Conservation (phyloP, 441 rosid genomes). For the Eugenia klotzschiana region DNA sequence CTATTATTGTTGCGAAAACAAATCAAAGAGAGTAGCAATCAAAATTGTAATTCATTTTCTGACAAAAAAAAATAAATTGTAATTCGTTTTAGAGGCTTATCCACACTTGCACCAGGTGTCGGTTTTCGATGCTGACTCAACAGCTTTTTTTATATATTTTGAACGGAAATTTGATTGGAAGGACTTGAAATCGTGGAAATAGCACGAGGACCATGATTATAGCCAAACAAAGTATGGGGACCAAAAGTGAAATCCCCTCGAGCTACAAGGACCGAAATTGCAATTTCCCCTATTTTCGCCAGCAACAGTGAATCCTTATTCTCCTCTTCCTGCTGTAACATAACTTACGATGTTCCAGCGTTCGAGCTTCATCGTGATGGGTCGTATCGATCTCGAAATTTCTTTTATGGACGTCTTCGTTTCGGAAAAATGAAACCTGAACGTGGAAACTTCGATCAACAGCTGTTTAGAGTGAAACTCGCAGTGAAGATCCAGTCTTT, state of each 20-base stretch:
- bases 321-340: background rate
- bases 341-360: background rate
- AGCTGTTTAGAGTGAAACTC: background rate
- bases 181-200: background rate
- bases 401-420: background rate
- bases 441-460: background rate
- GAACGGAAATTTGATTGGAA: background rate
- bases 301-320: background rate
- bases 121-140: fast-evolving
- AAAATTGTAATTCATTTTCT: background rate
- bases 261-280: background rate
- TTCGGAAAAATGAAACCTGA: background rate
- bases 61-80: background rate
- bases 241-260: background rate
- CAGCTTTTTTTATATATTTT: background rate
- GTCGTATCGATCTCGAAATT: background rate
- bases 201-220: background rate
- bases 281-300: background rate
- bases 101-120: background rate
- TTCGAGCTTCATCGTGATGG: background rate
- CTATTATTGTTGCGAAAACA: too few relatives aligned
- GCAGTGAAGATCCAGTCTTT: background rate
- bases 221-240: background rate
- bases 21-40: background rate
- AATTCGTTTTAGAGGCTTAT: background rate